Evolutionary conservation across 2,329 filamentous ascomycete species (phyloP).

Genomic region (Penicillium sp.): DNA sequence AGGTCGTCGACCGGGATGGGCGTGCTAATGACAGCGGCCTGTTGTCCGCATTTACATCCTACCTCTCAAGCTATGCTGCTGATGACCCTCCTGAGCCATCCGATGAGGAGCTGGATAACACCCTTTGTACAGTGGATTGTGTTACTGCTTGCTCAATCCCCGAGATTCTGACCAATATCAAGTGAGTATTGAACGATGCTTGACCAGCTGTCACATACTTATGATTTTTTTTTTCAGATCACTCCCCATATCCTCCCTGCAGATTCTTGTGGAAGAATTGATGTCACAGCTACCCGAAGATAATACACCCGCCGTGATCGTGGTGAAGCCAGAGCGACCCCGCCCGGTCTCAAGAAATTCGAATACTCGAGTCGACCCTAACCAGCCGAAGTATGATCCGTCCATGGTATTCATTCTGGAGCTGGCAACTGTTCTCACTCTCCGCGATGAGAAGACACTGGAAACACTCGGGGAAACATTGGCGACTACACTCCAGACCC

Average conservation of each 20-base stretch:
- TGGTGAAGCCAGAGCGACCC: conserved; percentile 83
- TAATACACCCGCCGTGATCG: conserved; percentile 77
- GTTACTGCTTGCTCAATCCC: conserved; percentile 86
- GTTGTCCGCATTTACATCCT: conserved; percentile 92
- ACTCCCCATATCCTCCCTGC: conserved; percentile 63
- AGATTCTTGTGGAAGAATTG: conserved; percentile 71
- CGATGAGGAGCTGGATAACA: conserved; percentile 95
- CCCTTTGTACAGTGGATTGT: conserved; percentile 90
- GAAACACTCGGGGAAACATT: conserved; percentile 76
- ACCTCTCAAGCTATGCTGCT: conserved; percentile 97
- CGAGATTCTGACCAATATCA: conserved; percentile 80
- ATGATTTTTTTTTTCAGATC: conserved; percentile 49
- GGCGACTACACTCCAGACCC: conserved; percentile 76
- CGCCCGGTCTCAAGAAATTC: conserved; percentile 63
- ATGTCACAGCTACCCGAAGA: conserved; percentile 87
- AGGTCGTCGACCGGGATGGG: conserved; percentile 85
- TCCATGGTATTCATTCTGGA: conserved; percentile 89
- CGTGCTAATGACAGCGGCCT: conserved; percentile 80
- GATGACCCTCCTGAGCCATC: conserved; percentile 97
- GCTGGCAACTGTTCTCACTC: conserved; percentile 78
- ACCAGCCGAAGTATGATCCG: conserved; percentile 76
- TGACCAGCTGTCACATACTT: conserved; percentile 10
- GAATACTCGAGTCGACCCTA: conserved; percentile 60
- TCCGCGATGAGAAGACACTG: conserved; percentile 75
- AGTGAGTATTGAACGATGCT: conserved; percentile 55